Evolutionary conservation across 176 grass and related monocot species (phyloP).

Genomic region (Cenchrus purpureus): DNA sequence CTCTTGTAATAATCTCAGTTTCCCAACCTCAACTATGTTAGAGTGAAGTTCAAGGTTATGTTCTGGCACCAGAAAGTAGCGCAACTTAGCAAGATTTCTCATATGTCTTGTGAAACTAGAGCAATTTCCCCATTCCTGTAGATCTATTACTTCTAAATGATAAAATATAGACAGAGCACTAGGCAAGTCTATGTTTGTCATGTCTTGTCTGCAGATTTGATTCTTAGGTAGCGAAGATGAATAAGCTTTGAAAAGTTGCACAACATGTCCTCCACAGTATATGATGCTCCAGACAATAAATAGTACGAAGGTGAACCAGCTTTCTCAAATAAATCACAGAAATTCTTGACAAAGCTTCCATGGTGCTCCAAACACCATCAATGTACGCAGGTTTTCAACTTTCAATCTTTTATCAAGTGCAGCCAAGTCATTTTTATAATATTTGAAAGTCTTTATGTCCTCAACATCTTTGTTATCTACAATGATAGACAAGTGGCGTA

Average conservation of each 20-base stretch:
- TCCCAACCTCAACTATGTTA: neutral
- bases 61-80: neutral
- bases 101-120: neutral
- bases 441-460: too few relatives aligned
- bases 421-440: too few relatives aligned
- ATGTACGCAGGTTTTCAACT: too few relatives aligned
- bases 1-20: neutral
- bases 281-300: neutral
- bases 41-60: neutral
- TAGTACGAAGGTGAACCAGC: neutral
- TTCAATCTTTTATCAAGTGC: too few relatives aligned
- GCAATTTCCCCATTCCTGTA: rapidly evolving
- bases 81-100: neutral
- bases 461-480: too few relatives aligned
- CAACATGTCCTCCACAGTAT: neutral
- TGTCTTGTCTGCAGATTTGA: rapidly evolving
- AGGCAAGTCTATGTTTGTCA: too few relatives aligned
- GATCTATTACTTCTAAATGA: neutral
- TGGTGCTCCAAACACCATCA: neutral
- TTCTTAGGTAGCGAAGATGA: conserved; percentile 26
- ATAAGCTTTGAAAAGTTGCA: neutral
- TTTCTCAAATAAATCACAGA: neutral
- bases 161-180: neutral
- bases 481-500: too few relatives aligned
- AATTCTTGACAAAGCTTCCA: neutral